Evolutionary conservation across 1,284 basidiomycete species (phyloP), one percentile per base, ranked within the genome.

Genomic region (Wallemia ichthyophaga): DNA sequence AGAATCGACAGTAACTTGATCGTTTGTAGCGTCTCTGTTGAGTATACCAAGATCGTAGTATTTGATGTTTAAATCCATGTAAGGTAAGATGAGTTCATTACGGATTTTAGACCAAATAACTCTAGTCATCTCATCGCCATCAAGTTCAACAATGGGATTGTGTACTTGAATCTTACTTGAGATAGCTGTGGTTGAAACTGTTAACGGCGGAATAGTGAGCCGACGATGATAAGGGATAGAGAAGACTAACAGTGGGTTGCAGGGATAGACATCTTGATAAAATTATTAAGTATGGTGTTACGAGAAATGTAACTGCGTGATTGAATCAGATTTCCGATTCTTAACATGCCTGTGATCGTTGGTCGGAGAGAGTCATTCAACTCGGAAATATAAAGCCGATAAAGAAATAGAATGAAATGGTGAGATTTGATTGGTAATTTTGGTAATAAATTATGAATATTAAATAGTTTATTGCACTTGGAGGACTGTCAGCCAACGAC

Each of bases 91-190:
- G 66, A 96, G 80, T 85, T 95, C 86, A 67, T 95, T 83, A 61
- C 87, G 78, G 69, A 96, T 95, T 77, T 92, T 94, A 77, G 94
- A 87, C 91, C 91, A 95, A 71, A 95, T 94, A 66, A 94, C 89
- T 65, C 88, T 77, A 48, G 88, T 94, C 88, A 92, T 92, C 73
- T 94, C 88, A 71, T 94, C 88, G 59, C 88, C 88, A 70, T 94
- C 88, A 60, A 96, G 80, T 75, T 96, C 91, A 61, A 96, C 91
- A 62, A 98, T 79, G 23, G 92, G 89, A 68, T 91, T 88, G 67
- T 78, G 73, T 62, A 94, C 88, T 56, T 77, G 78, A 70, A 96
- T 94, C 37, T 48, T 48, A 19, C n/a, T 48, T 11, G 37, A 48
- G 37, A 48, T 48, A 17, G 37, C 11, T 48, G 37, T 17, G 11